Percentiles rank a stretch among this genome's conserved stretches.
Evolutionary conservation across 805 yeast genomes (phyloP).

Genomic region (Candida boidinii): DNA sequence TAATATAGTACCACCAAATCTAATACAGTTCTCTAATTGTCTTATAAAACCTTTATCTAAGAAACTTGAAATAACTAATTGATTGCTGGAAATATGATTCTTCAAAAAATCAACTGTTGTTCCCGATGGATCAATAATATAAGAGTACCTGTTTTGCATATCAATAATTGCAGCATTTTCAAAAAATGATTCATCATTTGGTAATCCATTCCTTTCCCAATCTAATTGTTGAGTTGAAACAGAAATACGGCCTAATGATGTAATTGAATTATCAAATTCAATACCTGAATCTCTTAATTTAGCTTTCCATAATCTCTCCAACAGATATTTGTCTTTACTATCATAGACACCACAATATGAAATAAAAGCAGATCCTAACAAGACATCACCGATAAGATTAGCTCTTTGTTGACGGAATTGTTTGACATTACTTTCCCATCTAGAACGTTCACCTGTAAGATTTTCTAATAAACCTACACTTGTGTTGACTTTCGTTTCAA

Average conservation of each 20-base stretch:
- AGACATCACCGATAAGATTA: constrained; percentile 52
- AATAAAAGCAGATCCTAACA: constrained; percentile 54
- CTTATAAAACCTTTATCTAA: constrained; percentile 57
- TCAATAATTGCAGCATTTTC: constrained; percentile 51
- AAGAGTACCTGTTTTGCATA: constrained; percentile 40
- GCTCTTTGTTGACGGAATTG: constrained; percentile 38
- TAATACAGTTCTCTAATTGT: constrained; percentile 67
- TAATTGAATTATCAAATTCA: constrained; percentile 26
- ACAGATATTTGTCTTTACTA: constrained; percentile 25
- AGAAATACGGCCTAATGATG: constrained; percentile 28
- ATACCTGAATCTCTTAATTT: constrained; percentile 30
- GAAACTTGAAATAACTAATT: constrained; percentile 56
- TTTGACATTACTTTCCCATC: constrained; percentile 65
- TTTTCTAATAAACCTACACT: constrained; percentile 56
- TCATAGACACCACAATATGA: constrained; percentile 49
- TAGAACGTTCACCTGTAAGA: constrained; percentile 53
- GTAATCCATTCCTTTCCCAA: constrained; percentile 50
- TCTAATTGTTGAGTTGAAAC: constrained; percentile 29
- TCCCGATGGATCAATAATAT: constrained; percentile 68
- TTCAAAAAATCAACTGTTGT: constrained; percentile 32
- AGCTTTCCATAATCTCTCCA: constrained; percentile 13
- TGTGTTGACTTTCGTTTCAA: constrained; percentile 51
- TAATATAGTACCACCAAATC: constrained; percentile 73
- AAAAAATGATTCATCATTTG: constrained; percentile 45
- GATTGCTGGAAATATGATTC: constrained; percentile 22